Evolutionary conservation across 805 yeast genomes (phyloP).

Genomic region (Starmerella stellata): DNA sequence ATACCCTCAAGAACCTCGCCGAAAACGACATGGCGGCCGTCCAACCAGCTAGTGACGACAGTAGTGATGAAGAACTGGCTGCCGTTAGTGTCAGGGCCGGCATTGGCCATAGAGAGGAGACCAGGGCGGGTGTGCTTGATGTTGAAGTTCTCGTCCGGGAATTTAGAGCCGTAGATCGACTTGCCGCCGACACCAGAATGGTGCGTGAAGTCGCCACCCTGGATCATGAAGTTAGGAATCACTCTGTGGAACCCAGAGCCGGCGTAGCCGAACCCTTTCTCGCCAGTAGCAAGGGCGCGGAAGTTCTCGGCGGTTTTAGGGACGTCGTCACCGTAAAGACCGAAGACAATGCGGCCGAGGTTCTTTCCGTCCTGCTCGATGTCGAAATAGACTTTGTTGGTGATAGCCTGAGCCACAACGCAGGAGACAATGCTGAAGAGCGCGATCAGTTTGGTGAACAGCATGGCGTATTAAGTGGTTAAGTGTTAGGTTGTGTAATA

Average conservation of each 20-base stretch:
- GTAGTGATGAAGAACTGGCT: conserved; percentile 93
- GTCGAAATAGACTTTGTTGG: conserved; percentile 74
- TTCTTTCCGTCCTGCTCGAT: conserved; percentile 57
- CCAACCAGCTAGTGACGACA: conserved; percentile 77
- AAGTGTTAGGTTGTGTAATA: too few relatives aligned
- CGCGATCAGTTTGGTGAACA: conserved; percentile 6
- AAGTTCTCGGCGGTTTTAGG: conserved; percentile 85
- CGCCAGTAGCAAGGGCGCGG: conserved; percentile 59
- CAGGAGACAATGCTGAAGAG: conserved; percentile 6
- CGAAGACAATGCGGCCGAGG: conserved; percentile 71
- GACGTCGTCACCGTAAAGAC: conserved; percentile 68
- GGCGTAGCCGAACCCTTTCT: conserved; percentile 48
- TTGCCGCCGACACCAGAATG: conserved; percentile 54
- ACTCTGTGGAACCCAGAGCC: conserved; percentile 57
- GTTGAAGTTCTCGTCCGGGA: conserved; percentile 62
- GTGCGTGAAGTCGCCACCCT: conserved; percentile 69
- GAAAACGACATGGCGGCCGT: conserved; percentile 88
- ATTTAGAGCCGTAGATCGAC: conserved; percentile 57
- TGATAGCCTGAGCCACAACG: conserved; percentile 30
- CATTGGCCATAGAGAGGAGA: conserved; percentile 58
- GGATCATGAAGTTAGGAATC: conserved; percentile 57
- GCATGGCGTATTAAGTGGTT: conserved; percentile 2
- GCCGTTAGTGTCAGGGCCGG: conserved; percentile 58
- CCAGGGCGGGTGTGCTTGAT: conserved; percentile 42
- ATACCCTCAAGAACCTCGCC: conserved; percentile 77